A percentile compares a stretch with the other conserved stretches of the same genome.
Evolutionary conservation across 2,329 filamentous ascomycete genomes (phyloP).

Genomic region (Calonectria pteridis): DNA sequence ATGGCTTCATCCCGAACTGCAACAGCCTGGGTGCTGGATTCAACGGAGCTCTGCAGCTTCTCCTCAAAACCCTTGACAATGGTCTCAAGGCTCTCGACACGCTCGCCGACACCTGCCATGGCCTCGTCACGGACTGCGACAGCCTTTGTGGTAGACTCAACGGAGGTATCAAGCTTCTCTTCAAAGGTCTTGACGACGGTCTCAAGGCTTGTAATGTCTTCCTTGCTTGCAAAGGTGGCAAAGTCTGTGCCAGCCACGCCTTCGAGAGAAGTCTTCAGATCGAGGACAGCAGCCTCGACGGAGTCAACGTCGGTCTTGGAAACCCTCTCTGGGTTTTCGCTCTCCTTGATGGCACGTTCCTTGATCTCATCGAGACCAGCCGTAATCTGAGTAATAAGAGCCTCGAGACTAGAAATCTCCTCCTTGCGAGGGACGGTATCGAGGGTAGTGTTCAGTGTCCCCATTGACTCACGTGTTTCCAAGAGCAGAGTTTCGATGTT

Average conservation of each 20-base stretch:
- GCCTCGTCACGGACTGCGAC: constrained; percentile 89
- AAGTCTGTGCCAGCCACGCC: constrained; percentile 78
- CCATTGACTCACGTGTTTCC: constrained; percentile 81
- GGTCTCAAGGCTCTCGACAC: constrained; percentile 63
- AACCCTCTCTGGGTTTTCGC: constrained; percentile 72
- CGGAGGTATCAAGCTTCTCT: constrained; percentile 74
- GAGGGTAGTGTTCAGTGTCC: constrained; percentile 74
- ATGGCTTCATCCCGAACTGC: constrained; percentile 89
- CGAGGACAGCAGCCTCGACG: constrained; percentile 84
- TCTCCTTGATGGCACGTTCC: constrained; percentile 64
- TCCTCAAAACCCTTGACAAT: constrained; percentile 80
- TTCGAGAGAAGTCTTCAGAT: constrained; percentile 84
- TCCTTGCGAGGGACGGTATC: constrained; percentile 81
- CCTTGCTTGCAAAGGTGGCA: constrained; percentile 78
- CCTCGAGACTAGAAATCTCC: constrained; percentile 82
- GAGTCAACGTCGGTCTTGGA: constrained; percentile 87
- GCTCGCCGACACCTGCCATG: constrained; percentile 67
- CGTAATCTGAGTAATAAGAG: constrained; percentile 83
- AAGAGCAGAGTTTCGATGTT: constrained; percentile 75
- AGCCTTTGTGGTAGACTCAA: constrained; percentile 80
- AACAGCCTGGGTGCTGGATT: constrained; percentile 82
- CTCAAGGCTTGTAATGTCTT: constrained; percentile 75
- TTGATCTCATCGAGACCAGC: constrained; percentile 81
- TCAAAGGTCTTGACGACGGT: constrained; percentile 79
- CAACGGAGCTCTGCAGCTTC: constrained; percentile 74